Percentiles rank a stretch among this genome's conserved stretches.
Evolutionary conservation across 192 early-diverging fungal species (phyloP).

Genomic region (Chytriomyces hyalinus): DNA sequence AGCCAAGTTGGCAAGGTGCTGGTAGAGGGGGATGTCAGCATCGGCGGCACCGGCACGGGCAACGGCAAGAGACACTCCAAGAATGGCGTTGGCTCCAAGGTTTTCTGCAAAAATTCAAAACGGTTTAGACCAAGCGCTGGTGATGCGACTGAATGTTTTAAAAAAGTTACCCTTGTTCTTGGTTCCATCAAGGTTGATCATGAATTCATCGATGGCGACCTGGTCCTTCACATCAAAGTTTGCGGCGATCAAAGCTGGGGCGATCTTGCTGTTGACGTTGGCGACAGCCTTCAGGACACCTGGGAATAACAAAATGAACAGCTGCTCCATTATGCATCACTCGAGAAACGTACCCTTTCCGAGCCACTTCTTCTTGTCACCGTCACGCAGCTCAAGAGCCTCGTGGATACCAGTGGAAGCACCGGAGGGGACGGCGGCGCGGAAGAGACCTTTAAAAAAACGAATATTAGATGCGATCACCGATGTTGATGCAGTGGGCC

Average conservation of each 20-base stretch:
- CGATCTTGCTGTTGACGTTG: constrained; percentile 91
- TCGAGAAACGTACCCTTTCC: constrained; percentile 82
- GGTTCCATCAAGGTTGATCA: constrained; percentile 92
- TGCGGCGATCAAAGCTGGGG: constrained; percentile 76
- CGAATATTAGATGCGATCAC: not conserved
- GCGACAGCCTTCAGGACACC: constrained; percentile 88
- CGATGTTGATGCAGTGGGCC: not conserved
- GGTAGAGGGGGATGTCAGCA: constrained; percentile 88
- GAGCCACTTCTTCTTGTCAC: constrained; percentile 79
- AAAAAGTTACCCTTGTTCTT: constrained; percentile 80
- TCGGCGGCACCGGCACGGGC: constrained; percentile 93
- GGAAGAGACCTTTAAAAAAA: constrained; percentile 76
- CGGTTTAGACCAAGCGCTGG: not conserved
- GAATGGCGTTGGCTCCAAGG: constrained; percentile 97
- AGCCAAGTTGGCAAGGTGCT: constrained; percentile 91
- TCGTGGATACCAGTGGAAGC: constrained; percentile 99
- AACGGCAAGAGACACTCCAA: constrained; percentile 97
- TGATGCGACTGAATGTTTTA: not conserved
- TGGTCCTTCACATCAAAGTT: constrained; percentile 87
- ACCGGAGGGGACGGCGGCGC: constrained; percentile 96
- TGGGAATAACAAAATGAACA: not conserved
- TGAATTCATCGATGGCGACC: constrained; percentile 86
- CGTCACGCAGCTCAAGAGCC: constrained; percentile 97
- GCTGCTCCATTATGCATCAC: not conserved
- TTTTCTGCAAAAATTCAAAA: constrained; percentile 53